Evolutionary conservation across 2,329 filamentous ascomycete species (phyloP).

Genomic region (Chaetothyriales sp.): DNA sequence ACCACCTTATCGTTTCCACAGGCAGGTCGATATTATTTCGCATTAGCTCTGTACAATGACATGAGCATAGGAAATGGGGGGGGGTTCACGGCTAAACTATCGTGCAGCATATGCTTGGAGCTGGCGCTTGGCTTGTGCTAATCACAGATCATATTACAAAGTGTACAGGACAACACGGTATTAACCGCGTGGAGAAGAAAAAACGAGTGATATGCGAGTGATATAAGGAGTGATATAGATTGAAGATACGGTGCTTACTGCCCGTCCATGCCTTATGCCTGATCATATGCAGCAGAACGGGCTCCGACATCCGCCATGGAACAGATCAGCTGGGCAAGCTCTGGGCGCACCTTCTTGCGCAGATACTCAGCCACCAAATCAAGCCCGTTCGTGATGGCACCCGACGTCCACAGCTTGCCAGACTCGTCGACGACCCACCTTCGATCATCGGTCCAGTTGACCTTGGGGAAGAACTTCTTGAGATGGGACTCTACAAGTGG

Average conservation of each 20-base stretch:
- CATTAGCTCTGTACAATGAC: too few species aligned
- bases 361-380: slow-evolving; percentile 23
- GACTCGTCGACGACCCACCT: slow-evolving; percentile 11
- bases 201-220: background rate
- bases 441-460: slow-evolving; percentile 13
- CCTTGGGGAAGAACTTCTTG: slow-evolving; percentile 10
- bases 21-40: too few species aligned
- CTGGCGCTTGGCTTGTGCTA: too few species aligned
- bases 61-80: too few species aligned
- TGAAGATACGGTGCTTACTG: background rate
- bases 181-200: background rate
- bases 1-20: too few species aligned
- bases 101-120: too few species aligned
- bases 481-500: slow-evolving; percentile 9
- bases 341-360: slow-evolving; percentile 16
- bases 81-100: too few species aligned
- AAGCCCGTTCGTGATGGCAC: slow-evolving; percentile 21
- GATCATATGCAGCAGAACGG: slow-evolving; percentile 19
- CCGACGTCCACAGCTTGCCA: slow-evolving; percentile 3
- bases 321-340: slow-evolving; percentile 23
- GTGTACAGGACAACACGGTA: background rate
- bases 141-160: too few species aligned
- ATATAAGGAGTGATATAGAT: background rate
- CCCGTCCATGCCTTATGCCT: background rate
- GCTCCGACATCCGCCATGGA: slow-evolving; percentile 24